phyloP scores from a whole-genome alignment of 495 filamentous ascomycete genomes.

The Geoglossum glabrum region DNA sequence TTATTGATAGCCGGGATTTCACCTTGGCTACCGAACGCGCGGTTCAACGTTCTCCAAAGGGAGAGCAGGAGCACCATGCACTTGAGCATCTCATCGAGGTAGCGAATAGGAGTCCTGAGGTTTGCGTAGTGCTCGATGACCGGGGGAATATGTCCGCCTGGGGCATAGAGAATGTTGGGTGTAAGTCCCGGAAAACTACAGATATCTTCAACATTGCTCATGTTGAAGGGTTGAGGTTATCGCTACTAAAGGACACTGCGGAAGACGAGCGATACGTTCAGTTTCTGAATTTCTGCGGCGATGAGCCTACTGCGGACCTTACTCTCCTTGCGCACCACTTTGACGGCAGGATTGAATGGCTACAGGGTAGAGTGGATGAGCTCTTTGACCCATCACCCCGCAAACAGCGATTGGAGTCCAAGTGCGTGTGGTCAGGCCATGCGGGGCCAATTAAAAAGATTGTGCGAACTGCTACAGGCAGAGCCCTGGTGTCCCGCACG shows the following conservation, averaged over 20 bases:
- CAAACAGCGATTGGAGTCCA: constrained; percentile 35
- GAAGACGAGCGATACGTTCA: constrained; percentile 40
- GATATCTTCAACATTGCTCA: constrained; percentile 81
- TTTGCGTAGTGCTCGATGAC: constrained; percentile 71
- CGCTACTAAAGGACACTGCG: constrained; percentile 31
- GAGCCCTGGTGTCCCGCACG: constrained; percentile 64
- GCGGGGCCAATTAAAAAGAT: constrained; percentile 63
- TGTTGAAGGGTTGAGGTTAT: constrained; percentile 47
- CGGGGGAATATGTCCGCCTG: constrained; percentile 80
- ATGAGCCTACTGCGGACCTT: constrained; percentile 36
- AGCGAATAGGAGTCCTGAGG: constrained; percentile 67
- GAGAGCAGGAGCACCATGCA: constrained; percentile 43
- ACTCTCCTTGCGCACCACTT: constrained; percentile 72
- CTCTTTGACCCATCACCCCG: constrained; percentile 63
- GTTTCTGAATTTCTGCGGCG: constrained; percentile 49
- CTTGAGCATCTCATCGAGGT: constrained; percentile 74
- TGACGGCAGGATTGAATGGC: constrained; percentile 67
- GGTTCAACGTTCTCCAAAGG: constrained; percentile 35
- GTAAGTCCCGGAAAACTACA: constrained; percentile 42
- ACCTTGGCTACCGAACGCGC: constrained; percentile 54
- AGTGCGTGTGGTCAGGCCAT: constrained; percentile 66
- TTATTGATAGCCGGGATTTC: constrained; percentile 72
- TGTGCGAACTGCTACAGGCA: constrained; percentile 60
- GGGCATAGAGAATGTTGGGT: constrained; percentile 80
- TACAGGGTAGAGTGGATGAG: constrained; percentile 54